Conservation (phyloP, 768 basidiomycete genomes). For the Lentinus brumalis region DNA sequence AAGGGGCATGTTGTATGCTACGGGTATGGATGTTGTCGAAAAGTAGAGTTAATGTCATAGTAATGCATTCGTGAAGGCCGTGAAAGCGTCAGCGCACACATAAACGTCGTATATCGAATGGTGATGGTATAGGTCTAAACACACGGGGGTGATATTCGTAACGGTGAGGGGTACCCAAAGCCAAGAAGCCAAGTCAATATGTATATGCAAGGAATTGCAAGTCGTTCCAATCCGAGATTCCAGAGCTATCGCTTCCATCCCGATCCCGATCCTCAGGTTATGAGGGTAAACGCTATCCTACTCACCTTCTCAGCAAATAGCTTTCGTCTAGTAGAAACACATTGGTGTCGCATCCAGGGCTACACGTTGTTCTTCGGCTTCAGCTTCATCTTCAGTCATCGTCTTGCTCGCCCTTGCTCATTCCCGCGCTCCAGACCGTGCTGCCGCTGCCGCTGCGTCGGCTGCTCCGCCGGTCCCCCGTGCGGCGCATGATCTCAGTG, state of each 20-base stretch:
- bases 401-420: slow-evolving; percentile 59
- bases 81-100: slow-evolving; percentile 2
- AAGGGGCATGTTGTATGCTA: slow-evolving; percentile 11
- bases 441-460: slow-evolving; percentile 66
- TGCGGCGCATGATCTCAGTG: slow-evolving; percentile 67
- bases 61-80: slow-evolving; percentile 6
- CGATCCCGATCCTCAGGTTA: too few relatives aligned
- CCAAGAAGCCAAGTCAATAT: too few relatives aligned
- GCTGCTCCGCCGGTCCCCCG: slow-evolving; percentile 57
- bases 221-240: too few relatives aligned
- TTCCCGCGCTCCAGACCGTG: slow-evolving; percentile 87
- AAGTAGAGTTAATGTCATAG: slow-evolving; percentile 10
- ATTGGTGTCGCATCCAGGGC: slow-evolving; percentile 3
- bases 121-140: slow-evolving; percentile 18
- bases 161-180: neutral
- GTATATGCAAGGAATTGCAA: too few relatives aligned
- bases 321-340: slow-evolving; percentile 11
- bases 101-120: slow-evolving; percentile 3
- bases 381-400: slow-evolving; percentile 26
- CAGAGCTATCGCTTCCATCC: slow-evolving; percentile 4
- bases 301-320: slow-evolving; percentile 4
- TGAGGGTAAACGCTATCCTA: slow-evolving; percentile 1
- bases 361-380: slow-evolving; percentile 4
- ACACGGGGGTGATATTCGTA: neutral
- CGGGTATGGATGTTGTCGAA: slow-evolving; percentile 16